These are phyloP conservation scores for Populus hybrid DNA, from an alignment of 441 rosid species.

Conservation along the genomic window DNA sequence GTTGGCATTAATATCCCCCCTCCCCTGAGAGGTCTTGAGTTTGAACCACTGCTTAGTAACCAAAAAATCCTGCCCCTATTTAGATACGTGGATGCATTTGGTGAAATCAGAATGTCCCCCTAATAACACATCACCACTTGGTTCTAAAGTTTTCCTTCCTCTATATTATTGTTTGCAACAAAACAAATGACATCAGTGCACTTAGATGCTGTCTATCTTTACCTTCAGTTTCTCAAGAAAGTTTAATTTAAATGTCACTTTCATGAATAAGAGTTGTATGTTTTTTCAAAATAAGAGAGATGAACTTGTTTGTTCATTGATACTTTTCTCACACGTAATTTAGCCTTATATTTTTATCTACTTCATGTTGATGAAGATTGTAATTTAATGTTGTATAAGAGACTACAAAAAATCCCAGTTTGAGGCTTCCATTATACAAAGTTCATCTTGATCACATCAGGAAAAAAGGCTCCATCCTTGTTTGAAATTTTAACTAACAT, in stretches of 20 bases:
- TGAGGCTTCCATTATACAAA: not conserved
- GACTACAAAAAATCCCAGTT: not conserved
- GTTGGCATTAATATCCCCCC: not conserved
- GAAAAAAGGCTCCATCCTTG: not conserved
- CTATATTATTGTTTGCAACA: not conserved
- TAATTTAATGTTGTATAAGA: not conserved
- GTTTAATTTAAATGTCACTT: not conserved
- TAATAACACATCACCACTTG: not conserved
- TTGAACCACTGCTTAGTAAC: not conserved
- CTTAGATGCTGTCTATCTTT: not conserved
- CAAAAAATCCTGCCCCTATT: not conserved
- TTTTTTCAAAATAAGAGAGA: not conserved
- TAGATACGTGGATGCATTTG: not conserved
- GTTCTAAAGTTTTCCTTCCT: not conserved
- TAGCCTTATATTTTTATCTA: not conserved
- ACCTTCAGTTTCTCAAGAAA: not conserved
- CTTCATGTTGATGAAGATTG: not conserved
- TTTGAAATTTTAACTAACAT: not conserved
- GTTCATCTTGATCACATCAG: not conserved
- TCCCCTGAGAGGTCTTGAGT: not conserved
- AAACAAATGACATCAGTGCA: not conserved
- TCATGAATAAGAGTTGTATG: not conserved
- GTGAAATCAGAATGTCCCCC: not conserved
- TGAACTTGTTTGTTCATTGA: not conserved
- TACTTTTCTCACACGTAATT: not conserved